Evolutionary conservation across 2,329 filamentous ascomycete species (phyloP), one percentile per base, ranked within the genome.

Genomic region (Aspergillus carbonarius): DNA sequence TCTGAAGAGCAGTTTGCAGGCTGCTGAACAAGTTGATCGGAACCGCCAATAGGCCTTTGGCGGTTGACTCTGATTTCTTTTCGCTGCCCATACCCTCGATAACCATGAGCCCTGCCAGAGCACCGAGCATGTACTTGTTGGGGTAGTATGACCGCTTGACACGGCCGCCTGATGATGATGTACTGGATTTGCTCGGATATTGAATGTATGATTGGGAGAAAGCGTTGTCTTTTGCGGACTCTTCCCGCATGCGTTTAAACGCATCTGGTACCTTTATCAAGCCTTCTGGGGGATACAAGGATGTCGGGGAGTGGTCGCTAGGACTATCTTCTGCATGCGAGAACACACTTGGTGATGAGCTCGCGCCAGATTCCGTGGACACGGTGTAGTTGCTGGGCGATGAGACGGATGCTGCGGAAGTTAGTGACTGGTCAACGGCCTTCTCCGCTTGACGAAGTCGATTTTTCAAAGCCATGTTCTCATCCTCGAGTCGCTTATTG

Each of bases 61-160:
- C 81, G 5, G 87, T 81, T 1, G 82, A 82, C 52, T 90, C 87
- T 0, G 69, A 61, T 84, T 71, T 85, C 76, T 75, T 92, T 85
- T 65, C 87, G 78, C 71, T 89, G 84, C 83, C 82, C 56, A 93
- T 81, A 1, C 91, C 92, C 76, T 97, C 92, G 66, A 96, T 78
- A 34, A 97, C 83, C 93, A 98, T 96, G 17, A 98, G 81, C 13
- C 92, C 92, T 23, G 93, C 93, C 59, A 98, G 83, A 17, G 93
- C 93, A 42, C 93, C 93, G 5, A 97, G 87, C 91, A 97, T 95
- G 64, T 97, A 82, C 77, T 96, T 96, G 69, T 83, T 85, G 67
- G 79, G 75, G 61, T 86, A 76, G 64, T 82, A 79, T 35, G 82
- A 82, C 44, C 79, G 77, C 62, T 74, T 74, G 39, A 18, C 9